Evolutionary conservation across 352 stramenopile species (phyloP), one percentile per base, ranked within the genome.

Genomic region (Pythium dissotocum): DNA sequence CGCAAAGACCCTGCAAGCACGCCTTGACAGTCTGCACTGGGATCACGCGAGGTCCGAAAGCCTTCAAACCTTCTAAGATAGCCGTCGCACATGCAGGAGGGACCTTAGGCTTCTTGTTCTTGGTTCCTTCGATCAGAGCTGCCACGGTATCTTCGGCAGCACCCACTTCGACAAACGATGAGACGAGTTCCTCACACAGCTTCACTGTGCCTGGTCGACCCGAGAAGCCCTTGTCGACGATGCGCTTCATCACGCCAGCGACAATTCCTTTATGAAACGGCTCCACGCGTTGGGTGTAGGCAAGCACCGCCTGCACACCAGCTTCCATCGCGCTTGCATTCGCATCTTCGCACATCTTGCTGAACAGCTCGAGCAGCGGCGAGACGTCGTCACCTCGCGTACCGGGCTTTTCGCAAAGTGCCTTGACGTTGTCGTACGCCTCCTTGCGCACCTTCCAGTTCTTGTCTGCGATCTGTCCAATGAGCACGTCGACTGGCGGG

Each of bases 361-460:
- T 52, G 40, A 94, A 94, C 35, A 89, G 61, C 18, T 88, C 78
- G 16, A 95, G 48, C 12, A 87, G 72, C 9, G 78, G 75, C 58
- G 69, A 54, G 38, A 89, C 79, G 33, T 87, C 78, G 24, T 77
- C 76, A 6, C 70, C 74, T 24, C 78, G 69, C 14, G 82, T 71
- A 48, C 72, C 78, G 13, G 70, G 61, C 49, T 76, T 77, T 46
- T 93, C 85, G 38, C 87, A 90, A 40, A 82, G 57, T 12, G 71
- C 63, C 56, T 92, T 96, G 52, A 93, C 67, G 40, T 90, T 63
- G 26, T 95, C 88, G 59, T 87, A 95, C 0, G 75, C 88, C 71
- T 91, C 82, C 78, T 95, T 96, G 8, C 88, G 78, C 16, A 88
- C 66, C 75, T 94, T 95, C 88, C 88, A 96, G 72, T 91, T 93